phyloP scores from a whole-genome alignment of 306 rosid genomes.

The Pachyrhizus erosus region DNA sequence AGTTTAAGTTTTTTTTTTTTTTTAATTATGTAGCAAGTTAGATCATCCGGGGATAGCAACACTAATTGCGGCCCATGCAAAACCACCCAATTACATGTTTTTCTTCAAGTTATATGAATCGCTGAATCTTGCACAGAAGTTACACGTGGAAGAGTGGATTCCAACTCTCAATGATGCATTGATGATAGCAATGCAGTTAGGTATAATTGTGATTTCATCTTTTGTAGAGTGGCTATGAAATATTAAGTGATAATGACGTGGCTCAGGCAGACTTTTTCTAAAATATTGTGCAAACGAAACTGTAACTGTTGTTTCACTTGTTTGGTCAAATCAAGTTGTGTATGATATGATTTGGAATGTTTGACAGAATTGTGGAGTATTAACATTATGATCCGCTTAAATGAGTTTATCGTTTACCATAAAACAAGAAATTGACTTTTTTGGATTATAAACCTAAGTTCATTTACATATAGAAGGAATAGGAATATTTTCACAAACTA shows the following conservation, averaged over 20 bases:
- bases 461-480: neutral
- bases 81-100: conserved; percentile 86
- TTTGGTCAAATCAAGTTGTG: conserved; percentile 16
- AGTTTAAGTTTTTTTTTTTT: neutral
- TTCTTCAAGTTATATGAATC: conserved; percentile 79
- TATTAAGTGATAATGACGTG: conserved; percentile 4
- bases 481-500: conserved; percentile 10
- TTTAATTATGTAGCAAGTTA: conserved; percentile 62
- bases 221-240: conserved; percentile 39
- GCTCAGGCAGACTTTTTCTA: neutral
- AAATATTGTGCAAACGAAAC: neutral
- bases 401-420: conserved; percentile 4
- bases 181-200: conserved; percentile 50
- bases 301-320: neutral
- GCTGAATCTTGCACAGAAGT: conserved; percentile 71
- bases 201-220: conserved; percentile 40
- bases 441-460: conserved; percentile 12
- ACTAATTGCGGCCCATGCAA: conserved; percentile 87
- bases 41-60: conserved; percentile 78
- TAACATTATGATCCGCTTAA: neutral
- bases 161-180: conserved; percentile 47
- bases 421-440: neutral
- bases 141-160: conserved; percentile 64
- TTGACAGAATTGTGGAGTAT: neutral
- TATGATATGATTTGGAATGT: neutral